Percentiles rank a stretch among this genome's conserved stretches.
phyloP scores from a whole-genome alignment of 768 basidiomycete species.

The Boletus vinaceobasis region DNA sequence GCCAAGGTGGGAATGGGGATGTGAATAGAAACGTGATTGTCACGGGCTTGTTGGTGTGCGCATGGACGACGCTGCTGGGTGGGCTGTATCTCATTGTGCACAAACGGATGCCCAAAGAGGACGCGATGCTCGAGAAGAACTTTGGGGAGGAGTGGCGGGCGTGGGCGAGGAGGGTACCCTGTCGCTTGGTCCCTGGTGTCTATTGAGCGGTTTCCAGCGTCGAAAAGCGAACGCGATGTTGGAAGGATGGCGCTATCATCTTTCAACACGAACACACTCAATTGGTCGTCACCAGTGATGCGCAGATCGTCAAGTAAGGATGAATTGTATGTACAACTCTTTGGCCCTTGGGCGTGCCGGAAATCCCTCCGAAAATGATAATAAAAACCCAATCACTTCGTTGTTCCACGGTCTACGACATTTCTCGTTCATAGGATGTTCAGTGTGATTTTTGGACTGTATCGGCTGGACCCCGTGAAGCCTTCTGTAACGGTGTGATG shows the following conservation, averaged over 20 bases:
- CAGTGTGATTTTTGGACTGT: too few species aligned
- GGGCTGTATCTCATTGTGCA: accelerated
- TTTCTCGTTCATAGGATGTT: too few species aligned
- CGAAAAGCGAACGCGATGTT: background rate
- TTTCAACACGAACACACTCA: background rate
- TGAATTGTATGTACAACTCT: too few species aligned
- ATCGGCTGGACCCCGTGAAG: too few species aligned
- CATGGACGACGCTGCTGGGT: background rate
- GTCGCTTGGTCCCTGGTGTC: slow-evolving; percentile 21
- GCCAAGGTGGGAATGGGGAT: background rate
- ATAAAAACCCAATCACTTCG: too few species aligned
- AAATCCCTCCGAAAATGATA: too few species aligned
- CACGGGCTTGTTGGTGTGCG: background rate
- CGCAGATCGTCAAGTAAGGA: too few species aligned
- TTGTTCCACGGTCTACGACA: too few species aligned
- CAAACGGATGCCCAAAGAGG: slow-evolving; percentile 26
- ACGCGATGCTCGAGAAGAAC: slow-evolving; percentile 24
- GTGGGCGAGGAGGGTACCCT: slow-evolving; percentile 24
- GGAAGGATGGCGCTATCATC: background rate
- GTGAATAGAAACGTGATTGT: background rate
- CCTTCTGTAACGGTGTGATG: too few species aligned
- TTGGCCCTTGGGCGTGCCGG: too few species aligned
- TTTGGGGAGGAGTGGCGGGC: slow-evolving; percentile 28
- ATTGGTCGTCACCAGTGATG: background rate
- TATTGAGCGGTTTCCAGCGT: slow-evolving; percentile 2